These are phyloP conservation scores for Yarrowia sp. DNA, from an alignment of 805 yeast genomes.

Conservation along the genomic window DNA sequence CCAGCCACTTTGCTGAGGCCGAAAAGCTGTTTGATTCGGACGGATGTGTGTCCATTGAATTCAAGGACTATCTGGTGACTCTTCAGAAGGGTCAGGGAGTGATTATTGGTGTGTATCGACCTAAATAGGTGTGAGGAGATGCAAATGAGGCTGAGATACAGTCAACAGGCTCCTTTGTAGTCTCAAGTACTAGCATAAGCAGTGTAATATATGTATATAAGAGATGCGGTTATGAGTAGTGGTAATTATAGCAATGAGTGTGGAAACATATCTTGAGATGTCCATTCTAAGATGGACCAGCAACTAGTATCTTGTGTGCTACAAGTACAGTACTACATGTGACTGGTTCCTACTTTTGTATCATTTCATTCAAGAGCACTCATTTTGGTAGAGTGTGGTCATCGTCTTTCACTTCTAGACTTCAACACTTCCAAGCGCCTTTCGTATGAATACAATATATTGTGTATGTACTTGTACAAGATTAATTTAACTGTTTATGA, in stretches of 20 bases:
- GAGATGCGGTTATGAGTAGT: neutral
- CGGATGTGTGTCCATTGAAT: constrained; percentile 17
- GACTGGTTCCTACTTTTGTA: too few relatives aligned
- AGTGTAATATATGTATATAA: constrained; percentile 15
- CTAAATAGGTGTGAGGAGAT: constrained; percentile 1
- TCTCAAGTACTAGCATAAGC: too few relatives aligned
- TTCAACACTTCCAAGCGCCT: too few relatives aligned
- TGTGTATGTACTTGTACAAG: neutral
- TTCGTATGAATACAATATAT: neutral
- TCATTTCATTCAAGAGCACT: too few relatives aligned
- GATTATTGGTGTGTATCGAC: constrained; percentile 32
- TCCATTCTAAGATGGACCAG: too few relatives aligned
- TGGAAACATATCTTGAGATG: too few relatives aligned
- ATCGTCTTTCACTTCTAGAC: too few relatives aligned
- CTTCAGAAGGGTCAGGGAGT: constrained; percentile 31
- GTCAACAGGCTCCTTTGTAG: neutral
- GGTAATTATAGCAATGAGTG: too few relatives aligned
- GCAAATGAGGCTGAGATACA: neutral
- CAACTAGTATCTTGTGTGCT: too few relatives aligned
- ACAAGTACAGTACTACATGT: too few relatives aligned
- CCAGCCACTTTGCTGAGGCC: constrained; percentile 27
- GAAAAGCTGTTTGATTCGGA: constrained; percentile 11
- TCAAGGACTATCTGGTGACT: constrained; percentile 28
- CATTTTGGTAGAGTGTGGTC: too few relatives aligned
- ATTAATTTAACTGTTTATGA: neutral